phyloP scores from a whole-genome alignment of 768 basidiomycete species.

The Lactifluus pinguis region DNA sequence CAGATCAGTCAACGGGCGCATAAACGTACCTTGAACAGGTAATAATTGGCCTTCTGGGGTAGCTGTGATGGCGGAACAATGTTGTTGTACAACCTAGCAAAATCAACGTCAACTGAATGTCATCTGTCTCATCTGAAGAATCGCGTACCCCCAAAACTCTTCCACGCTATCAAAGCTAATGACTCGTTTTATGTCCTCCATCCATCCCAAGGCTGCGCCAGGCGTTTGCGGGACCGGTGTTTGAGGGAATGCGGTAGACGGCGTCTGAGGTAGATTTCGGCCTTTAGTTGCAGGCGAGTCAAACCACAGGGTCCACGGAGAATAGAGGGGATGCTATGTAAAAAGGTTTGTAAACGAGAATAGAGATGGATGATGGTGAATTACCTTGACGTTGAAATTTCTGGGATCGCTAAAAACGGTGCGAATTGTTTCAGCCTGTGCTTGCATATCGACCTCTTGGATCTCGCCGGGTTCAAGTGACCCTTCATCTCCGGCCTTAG shows the following conservation, averaged over 20 bases:
- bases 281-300: conserved; percentile 90
- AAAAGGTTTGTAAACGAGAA: neutral
- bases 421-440: conserved; percentile 72
- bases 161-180: conserved; percentile 95
- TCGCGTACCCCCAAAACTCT: conserved; percentile 94
- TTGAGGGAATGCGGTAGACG: conserved; percentile 66
- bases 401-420: conserved; percentile 91
- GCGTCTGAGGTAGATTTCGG: conserved; percentile 80
- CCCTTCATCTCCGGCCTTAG: conserved; percentile 26
- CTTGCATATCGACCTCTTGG: conserved; percentile 79
- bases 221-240: conserved; percentile 70
- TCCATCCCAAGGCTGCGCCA: conserved; percentile 83
- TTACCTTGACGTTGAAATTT: conserved; percentile 94
- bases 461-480: conserved; percentile 70
- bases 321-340: conserved; percentile 81
- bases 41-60: conserved; percentile 97
- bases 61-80: conserved; percentile 91
- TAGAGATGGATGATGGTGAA: conserved; percentile 2
- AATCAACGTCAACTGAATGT: conserved; percentile 17
- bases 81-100: conserved; percentile 81
- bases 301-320: conserved; percentile 97
- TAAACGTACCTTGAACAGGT: conserved; percentile 85
- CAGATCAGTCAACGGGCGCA: neutral
- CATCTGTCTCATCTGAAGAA: neutral
- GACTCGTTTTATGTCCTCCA: conserved; percentile 97